phyloP scores from a whole-genome alignment of 768 basidiomycete genomes.

The Boletus speciosus region DNA sequence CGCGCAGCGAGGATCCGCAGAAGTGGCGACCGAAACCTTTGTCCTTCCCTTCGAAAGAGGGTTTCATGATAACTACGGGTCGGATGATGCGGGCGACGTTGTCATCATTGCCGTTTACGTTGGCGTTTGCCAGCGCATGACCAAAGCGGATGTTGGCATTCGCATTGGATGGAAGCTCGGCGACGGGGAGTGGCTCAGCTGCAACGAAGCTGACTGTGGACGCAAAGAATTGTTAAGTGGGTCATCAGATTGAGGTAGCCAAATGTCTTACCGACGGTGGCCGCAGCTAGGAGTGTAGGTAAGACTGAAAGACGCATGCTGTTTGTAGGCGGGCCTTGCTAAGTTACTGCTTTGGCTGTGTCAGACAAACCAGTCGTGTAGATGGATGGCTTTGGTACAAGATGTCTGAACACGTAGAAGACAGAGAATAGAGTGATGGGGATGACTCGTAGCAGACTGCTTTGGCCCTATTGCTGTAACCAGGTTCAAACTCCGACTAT shows the following conservation, averaged over 20 bases:
- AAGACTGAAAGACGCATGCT: slow-evolving; percentile 39
- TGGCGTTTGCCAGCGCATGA: slow-evolving; percentile 33
- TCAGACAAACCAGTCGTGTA: background rate
- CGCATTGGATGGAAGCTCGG: slow-evolving; percentile 31
- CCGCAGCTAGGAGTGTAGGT: slow-evolving; percentile 37
- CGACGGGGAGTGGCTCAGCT: slow-evolving; percentile 50
- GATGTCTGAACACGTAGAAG: too few relatives aligned
- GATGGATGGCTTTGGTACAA: background rate
- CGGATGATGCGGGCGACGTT: slow-evolving; percentile 22
- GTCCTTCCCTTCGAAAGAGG: slow-evolving; percentile 9
- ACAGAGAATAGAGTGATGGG: background rate
- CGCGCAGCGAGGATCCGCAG: slow-evolving; percentile 37
- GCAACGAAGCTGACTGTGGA: slow-evolving; percentile 35
- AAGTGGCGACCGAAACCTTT: slow-evolving; percentile 21
- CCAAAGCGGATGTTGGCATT: slow-evolving; percentile 39
- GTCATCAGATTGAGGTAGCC: background rate
- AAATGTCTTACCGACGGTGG: slow-evolving; percentile 29
- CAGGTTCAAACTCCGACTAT: slow-evolving; percentile 24
- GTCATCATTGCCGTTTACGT: slow-evolving; percentile 27
- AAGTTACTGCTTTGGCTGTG: background rate
- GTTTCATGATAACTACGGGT: slow-evolving; percentile 7
- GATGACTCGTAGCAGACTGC: background rate
- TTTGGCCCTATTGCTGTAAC: background rate
- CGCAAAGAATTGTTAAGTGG: background rate
- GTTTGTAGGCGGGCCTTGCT: background rate